Conservation (phyloP, 345 rosid genomes). For the Lepidium africanum region DNA sequence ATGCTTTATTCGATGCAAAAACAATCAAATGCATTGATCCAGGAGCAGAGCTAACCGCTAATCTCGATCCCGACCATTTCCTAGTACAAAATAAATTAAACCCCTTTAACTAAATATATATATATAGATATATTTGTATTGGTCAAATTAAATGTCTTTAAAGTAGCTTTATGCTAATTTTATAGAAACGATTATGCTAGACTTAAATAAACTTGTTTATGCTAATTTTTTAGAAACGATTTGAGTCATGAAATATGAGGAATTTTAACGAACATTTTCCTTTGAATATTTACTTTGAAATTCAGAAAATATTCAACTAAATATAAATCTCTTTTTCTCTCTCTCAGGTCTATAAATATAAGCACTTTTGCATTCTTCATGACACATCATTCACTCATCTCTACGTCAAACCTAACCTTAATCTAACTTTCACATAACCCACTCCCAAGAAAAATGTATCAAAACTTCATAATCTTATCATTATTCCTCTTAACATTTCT, state of each 20-base stretch:
- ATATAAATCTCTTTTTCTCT: neutral
- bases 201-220: neutral
- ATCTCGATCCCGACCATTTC: neutral
- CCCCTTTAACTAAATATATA: too few species aligned
- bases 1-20: too few species aligned
- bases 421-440: slow-evolving; percentile 23
- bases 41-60: neutral
- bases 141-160: neutral
- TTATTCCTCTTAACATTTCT: slow-evolving; percentile 11
- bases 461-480: slow-evolving; percentile 2
- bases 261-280: slow-evolving; percentile 10
- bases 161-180: neutral
- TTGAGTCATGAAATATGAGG: neutral
- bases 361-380: slow-evolving; percentile 10
- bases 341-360: slow-evolving; percentile 22
- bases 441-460: slow-evolving; percentile 9
- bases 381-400: slow-evolving; percentile 12
- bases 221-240: neutral
- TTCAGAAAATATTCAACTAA: neutral
- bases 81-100: neutral
- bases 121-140: neutral
- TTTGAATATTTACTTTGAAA: neutral
- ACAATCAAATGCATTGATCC: too few species aligned
- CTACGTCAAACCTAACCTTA: slow-evolving; percentile 23
- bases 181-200: too few species aligned